Evolutionary conservation across 805 yeast species (phyloP).

Genomic region (Candida alai): DNA sequence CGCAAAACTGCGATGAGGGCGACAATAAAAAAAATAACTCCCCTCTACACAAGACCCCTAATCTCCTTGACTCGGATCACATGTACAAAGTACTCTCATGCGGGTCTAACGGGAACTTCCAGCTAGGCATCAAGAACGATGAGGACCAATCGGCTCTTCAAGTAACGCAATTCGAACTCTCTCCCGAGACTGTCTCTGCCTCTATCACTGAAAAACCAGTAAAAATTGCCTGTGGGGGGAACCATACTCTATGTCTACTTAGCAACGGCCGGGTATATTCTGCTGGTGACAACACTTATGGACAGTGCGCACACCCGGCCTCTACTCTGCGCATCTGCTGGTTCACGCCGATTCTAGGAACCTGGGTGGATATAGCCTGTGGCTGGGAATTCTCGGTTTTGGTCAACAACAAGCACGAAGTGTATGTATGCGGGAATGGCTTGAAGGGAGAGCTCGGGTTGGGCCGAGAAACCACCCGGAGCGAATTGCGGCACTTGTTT

Average conservation of each 20-base stretch:
- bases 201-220: constrained; percentile 22
- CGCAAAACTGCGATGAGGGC: no score
- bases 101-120: constrained; percentile 84
- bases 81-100: constrained; percentile 43
- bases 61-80: no score
- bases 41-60: no score
- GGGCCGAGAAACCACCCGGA: constrained; percentile 16
- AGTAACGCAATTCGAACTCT: constrained; percentile 13
- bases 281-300: constrained; percentile 54
- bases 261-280: constrained; percentile 51
- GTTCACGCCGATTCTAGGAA: constrained; percentile 19
- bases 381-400: constrained; percentile 80
- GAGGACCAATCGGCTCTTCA: constrained; percentile 37
- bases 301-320: constrained; percentile 46
- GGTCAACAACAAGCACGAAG: constrained; percentile 32
- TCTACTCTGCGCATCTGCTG: constrained; percentile 4
- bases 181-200: constrained; percentile 7
- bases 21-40: no score
- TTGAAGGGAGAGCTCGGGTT: constrained; percentile 71
- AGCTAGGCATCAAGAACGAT: constrained; percentile 58
- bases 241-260: constrained; percentile 67
- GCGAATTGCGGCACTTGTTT: constrained; percentile 5
- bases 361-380: constrained; percentile 51
- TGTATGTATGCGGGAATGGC: constrained; percentile 62
- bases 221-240: constrained; percentile 75